Evolutionary conservation across 2,329 filamentous ascomycete species (phyloP).

Genomic region (Xylariales sp.): DNA sequence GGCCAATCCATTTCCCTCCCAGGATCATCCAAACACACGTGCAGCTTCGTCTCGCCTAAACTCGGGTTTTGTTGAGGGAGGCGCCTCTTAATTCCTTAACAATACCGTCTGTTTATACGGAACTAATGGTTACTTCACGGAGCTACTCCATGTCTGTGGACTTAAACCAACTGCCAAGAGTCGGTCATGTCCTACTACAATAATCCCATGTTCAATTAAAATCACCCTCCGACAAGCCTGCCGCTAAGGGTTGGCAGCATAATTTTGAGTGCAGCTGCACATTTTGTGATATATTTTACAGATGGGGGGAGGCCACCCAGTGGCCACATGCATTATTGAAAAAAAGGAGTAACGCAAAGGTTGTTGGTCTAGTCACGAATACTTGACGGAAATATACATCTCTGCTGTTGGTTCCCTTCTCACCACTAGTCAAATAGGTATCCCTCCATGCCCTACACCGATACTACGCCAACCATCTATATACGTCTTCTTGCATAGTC

Average conservation of each 20-base stretch:
- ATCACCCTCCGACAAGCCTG: slow-evolving; percentile 1
- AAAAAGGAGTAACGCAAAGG: slow-evolving; percentile 5
- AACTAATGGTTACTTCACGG: slow-evolving; percentile 5
- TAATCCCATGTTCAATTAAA: slow-evolving; percentile 18
- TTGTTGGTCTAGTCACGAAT: slow-evolving; percentile 31
- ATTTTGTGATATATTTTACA: slow-evolving; percentile 20
- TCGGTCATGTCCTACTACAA: slow-evolving; percentile 20
- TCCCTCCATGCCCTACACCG: slow-evolving; percentile 34
- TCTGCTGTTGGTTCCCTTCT: slow-evolving; percentile 17
- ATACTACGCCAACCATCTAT: slow-evolving; percentile 38
- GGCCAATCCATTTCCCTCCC: slow-evolving; percentile 23
- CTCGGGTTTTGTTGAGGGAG: slow-evolving; percentile 17
- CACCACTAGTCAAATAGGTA: slow-evolving; percentile 28
- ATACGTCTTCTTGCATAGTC: slow-evolving; percentile 43
- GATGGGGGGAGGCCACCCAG: not conserved
- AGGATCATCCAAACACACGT: slow-evolving; percentile 31
- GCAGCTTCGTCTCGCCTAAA: slow-evolving; percentile 29
- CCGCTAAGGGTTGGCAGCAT: slow-evolving; percentile 19
- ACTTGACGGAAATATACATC: slow-evolving; percentile 20
- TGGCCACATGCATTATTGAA: slow-evolving; percentile 30
- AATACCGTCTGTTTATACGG: slow-evolving; percentile 12
- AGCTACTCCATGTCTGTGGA: slow-evolving; percentile 10
- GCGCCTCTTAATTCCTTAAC: slow-evolving; percentile 29
- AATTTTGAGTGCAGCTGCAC: slow-evolving; percentile 20
- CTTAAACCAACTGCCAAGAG: slow-evolving; percentile 10